Evolutionary conservation across 768 basidiomycete species (phyloP), one percentile per base, ranked within the genome.

Genomic region (Pulveroboletus frians): DNA sequence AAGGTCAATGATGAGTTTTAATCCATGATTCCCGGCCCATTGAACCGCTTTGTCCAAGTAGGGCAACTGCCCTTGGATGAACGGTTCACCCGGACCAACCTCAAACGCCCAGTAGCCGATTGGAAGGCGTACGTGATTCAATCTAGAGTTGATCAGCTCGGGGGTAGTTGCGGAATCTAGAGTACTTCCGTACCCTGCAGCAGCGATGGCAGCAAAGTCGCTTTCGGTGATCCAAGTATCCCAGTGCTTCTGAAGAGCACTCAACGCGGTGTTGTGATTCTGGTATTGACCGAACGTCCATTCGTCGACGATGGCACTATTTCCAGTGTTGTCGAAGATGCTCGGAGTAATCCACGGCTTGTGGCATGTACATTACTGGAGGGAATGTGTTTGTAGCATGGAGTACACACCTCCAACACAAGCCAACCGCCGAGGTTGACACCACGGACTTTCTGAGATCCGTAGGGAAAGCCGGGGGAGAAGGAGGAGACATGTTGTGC

Each of bases 101-200:
- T 93, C 89, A 58, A 84, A 91, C 1, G 87, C 90, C 89, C 89
- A 94, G 66, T 88, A 95, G 11, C 91, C 92, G 38, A 94, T 88
- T 13, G 90, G 89, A 32, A 92, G 60, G 39, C 89, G 81, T 48
- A 92, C 84, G 65, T 90, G 88, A 61, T 90, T 92, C 46, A 91
- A 71, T 14, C 88, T 87, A 18, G 39, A 43, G 46, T 44, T 21
- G 52, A 39, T 35, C 34, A 50, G 53, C 46, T 39, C 43, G 32
- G 47, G 46, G 23, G 47, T 29, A 27, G 39, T 5, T 21, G 2
- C 3, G 5, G 5, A 29, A 45, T 11, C 23, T 15, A 30, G 39
- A 31, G 11, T 23, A 20, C 47, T 47, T 17, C 68, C 17, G 20
- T 63, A 86, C 87, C 87, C 86, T 6, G 88, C 88, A 38, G 77